Conservation (phyloP, 495 filamentous ascomycete genomes). For the Talaromyces thailandensis region DNA sequence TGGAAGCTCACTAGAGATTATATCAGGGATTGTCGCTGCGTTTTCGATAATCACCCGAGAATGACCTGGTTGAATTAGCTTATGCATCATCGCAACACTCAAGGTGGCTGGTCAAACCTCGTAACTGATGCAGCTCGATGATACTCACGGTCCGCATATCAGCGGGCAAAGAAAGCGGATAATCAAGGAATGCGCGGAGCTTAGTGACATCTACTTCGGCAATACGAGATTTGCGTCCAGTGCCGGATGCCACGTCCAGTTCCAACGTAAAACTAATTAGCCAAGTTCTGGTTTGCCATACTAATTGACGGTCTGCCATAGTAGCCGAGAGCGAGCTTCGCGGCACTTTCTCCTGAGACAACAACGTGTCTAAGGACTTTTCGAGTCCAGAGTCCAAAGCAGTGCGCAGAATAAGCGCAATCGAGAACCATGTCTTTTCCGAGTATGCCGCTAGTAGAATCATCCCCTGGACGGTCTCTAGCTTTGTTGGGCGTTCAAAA, state of each 20-base stretch:
- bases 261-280: slow-evolving; percentile 34
- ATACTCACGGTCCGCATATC: slow-evolving; percentile 35
- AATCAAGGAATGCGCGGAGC: slow-evolving; percentile 29
- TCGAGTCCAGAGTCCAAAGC: slow-evolving; percentile 33
- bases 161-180: slow-evolving; percentile 31
- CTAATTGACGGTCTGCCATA: slow-evolving; percentile 30
- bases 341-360: slow-evolving; percentile 26
- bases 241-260: slow-evolving; percentile 33
- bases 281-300: slow-evolving; percentile 35
- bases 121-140: slow-evolving; percentile 34
- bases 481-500: slow-evolving; percentile 33
- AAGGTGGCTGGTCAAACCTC: slow-evolving; percentile 12
- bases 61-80: slow-evolving; percentile 11
- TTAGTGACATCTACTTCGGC: slow-evolving; percentile 31
- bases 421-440: slow-evolving; percentile 38
- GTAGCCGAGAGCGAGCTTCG: slow-evolving; percentile 31
- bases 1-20: slow-evolving; percentile 23
- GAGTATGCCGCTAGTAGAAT: slow-evolving; percentile 35
- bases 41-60: slow-evolving; percentile 28
- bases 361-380: slow-evolving; percentile 29
- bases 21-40: slow-evolving; percentile 17
- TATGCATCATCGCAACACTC: background rate
- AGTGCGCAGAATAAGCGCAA: slow-evolving; percentile 32
- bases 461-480: slow-evolving; percentile 37
- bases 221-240: slow-evolving; percentile 33